Conservation (phyloP, 768 basidiomycete species). For the Hygrocybe coccinea region DNA sequence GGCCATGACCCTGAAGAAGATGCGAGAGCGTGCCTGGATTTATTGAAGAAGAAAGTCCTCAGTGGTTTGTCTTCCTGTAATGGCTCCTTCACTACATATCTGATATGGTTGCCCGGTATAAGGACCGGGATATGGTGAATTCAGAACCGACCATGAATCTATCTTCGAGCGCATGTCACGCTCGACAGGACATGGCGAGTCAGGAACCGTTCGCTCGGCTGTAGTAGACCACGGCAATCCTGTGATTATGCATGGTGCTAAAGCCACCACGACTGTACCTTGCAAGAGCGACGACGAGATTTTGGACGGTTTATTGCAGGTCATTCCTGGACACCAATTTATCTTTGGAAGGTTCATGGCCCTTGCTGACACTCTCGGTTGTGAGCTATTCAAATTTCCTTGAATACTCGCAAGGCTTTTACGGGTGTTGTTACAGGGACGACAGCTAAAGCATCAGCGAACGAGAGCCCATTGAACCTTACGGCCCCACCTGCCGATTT, state of each 20-base stretch:
- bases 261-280: conserved; percentile 69
- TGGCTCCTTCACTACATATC: neutral
- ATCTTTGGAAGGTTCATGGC: conserved; percentile 80
- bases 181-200: conserved; percentile 33
- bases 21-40: conserved; percentile 80
- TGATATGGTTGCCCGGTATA: neutral
- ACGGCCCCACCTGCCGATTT: conserved; percentile 28
- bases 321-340: conserved; percentile 67
- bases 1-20: conserved; percentile 96
- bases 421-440: conserved; percentile 44
- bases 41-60: conserved; percentile 76
- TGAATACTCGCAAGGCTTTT: neutral
- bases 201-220: conserved; percentile 48
- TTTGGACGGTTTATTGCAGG: conserved; percentile 58
- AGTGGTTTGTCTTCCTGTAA: conserved; percentile 31
- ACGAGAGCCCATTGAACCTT: conserved; percentile 28
- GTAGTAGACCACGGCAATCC: conserved; percentile 88
- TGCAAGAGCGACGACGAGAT: conserved; percentile 79
- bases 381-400: conserved; percentile 42
- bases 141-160: conserved; percentile 76
- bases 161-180: conserved; percentile 83
- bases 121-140: conserved; percentile 76
- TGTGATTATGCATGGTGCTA: conserved; percentile 75
- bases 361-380: conserved; percentile 75
- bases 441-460: conserved; percentile 47